These are phyloP conservation scores for Cronartium quercuum DNA, from an alignment of 1,284 basidiomycete genomes.

Conservation along the genomic window DNA sequence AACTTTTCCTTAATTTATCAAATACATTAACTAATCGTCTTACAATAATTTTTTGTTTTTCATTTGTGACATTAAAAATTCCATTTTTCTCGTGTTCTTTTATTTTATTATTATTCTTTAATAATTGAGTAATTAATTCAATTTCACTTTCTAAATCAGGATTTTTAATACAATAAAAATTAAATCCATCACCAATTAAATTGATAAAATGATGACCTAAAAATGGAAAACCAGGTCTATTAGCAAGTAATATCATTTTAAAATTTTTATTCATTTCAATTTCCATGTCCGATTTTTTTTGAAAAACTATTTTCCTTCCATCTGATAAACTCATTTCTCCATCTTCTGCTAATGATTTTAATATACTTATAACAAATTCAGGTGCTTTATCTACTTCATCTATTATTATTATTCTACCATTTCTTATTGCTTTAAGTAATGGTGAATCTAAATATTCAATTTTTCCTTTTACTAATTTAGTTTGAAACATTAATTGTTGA, in stretches of 20 bases:
- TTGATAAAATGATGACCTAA: constrained; percentile 49
- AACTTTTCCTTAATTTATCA: neutral
- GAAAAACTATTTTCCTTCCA: constrained; percentile 42
- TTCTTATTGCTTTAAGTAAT: constrained; percentile 48
- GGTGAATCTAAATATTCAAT: constrained; percentile 49
- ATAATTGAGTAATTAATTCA: constrained; percentile 47
- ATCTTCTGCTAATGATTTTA: constrained; percentile 49
- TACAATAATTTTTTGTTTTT: neutral
- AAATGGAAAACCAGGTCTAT: constrained; percentile 50
- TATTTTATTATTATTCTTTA: constrained; percentile 44
- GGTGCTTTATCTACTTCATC: constrained; percentile 51
- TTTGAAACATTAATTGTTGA: constrained; percentile 37
- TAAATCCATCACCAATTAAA: constrained; percentile 49
- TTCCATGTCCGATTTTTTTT: neutral
- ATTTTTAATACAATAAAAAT: constrained; percentile 48
- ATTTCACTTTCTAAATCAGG: constrained; percentile 49
- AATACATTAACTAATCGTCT: neutral
- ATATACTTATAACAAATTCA: constrained; percentile 49
- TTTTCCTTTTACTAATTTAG: constrained; percentile 46
- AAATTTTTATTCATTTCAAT: constrained; percentile 47
- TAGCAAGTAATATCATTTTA: constrained; percentile 50
- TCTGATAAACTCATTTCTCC: constrained; percentile 50
- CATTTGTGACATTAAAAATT: neutral
- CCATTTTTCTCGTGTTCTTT: neutral
- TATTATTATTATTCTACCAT: constrained; percentile 49